Evolutionary conservation across 306 rosid genomes (phyloP).

Genomic region (Inga laurina): DNA sequence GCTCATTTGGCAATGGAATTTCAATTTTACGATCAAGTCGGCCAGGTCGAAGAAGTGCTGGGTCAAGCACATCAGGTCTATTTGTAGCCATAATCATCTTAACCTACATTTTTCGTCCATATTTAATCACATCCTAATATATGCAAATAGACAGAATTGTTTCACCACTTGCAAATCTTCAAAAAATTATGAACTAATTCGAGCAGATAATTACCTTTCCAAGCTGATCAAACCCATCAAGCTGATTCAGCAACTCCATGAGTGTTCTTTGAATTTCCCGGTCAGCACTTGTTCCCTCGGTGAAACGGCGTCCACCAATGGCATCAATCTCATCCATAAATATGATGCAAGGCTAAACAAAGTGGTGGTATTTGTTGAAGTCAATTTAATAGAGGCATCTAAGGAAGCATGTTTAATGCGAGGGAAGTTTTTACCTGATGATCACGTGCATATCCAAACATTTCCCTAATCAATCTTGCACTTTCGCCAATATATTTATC

Average conservation of each 20-base stretch:
- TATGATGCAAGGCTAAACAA: conserved; percentile 83
- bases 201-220: conserved; percentile 59
- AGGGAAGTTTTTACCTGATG: conserved; percentile 65
- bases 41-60: conserved; percentile 81
- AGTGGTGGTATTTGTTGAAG: background rate
- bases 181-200: background rate
- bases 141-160: background rate
- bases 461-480: conserved; percentile 72
- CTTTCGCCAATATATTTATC: conserved; percentile 76
- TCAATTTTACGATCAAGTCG: conserved; percentile 77
- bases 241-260: conserved; percentile 82
- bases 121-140: background rate
- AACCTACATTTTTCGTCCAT: conserved; percentile 41
- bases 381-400: background rate
- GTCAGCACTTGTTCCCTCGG: conserved; percentile 80
- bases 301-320: conserved; percentile 89
- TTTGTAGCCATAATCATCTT: conserved; percentile 86
- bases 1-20: conserved; percentile 80
- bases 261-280: conserved; percentile 91
- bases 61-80: conserved; percentile 73
- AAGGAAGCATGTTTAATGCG: background rate
- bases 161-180: background rate
- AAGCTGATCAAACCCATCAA: conserved; percentile 85
- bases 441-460: conserved; percentile 92
- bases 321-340: conserved; percentile 96